Evolutionary conservation across 2,329 filamentous ascomycete genomes (phyloP).

Genomic region (Allantophomopsis cytisporea): DNA sequence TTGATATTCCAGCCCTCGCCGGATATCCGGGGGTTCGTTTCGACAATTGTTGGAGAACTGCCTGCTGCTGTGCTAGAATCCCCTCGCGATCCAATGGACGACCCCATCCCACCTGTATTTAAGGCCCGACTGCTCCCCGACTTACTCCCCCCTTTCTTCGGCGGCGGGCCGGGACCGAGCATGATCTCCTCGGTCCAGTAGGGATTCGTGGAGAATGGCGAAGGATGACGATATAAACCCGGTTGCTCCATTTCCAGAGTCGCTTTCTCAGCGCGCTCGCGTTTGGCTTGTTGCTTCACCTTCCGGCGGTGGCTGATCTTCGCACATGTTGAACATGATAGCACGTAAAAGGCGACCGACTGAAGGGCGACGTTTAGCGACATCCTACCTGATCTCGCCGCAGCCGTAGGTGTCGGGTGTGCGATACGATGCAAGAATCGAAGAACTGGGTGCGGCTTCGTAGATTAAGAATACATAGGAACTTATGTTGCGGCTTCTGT

Average conservation of each 20-base stretch:
- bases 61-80: conserved; percentile 18
- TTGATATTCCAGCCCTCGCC: conserved; percentile 60
- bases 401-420: neutral
- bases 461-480: no score
- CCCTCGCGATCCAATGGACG: conserved; percentile 26
- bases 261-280: conserved; percentile 51
- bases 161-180: conserved; percentile 63
- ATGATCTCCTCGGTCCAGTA: conserved; percentile 82
- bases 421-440: neutral
- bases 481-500: no score
- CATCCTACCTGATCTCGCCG: conserved; percentile 19
- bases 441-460: neutral
- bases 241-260: conserved; percentile 57
- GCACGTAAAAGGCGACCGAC: conserved; percentile 65
- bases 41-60: conserved; percentile 29
- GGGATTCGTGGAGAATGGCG: conserved; percentile 74
- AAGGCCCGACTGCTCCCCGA: conserved; percentile 45
- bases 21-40: conserved; percentile 27
- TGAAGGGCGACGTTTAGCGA: conserved; percentile 49
- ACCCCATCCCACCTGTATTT: conserved; percentile 42
- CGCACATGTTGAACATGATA: conserved; percentile 68
- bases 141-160: conserved; percentile 42
- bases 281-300: conserved; percentile 55
- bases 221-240: conserved; percentile 63
- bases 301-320: conserved; percentile 57